Evolutionary conservation across 495 filamentous ascomycete species (phyloP).

Genomic region (Friedmanniomyces simplex): DNA sequence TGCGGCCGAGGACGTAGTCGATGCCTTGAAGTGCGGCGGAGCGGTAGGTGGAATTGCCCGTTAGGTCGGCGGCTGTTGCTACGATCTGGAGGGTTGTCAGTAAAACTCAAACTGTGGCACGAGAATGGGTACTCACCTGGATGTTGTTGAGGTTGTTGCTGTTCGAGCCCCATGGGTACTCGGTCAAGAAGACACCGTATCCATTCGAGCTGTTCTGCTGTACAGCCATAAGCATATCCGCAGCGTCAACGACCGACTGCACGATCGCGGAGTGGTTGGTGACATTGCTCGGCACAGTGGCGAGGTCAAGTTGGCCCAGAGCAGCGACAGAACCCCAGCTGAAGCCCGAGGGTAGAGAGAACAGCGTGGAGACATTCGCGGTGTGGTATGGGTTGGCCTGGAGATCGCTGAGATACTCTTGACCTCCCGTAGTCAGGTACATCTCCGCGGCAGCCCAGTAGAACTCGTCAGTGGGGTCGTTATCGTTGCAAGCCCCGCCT

Average conservation of each 20-base stretch:
- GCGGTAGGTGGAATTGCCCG: conserved; percentile 12
- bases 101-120: background rate
- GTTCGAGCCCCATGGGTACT: conserved; percentile 17
- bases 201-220: conserved; percentile 10
- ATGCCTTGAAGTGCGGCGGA: conserved; percentile 8
- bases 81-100: conserved; percentile 7
- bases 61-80: conserved; percentile 10
- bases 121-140: background rate
- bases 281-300: conserved; percentile 14
- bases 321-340: conserved; percentile 10
- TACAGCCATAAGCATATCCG: conserved; percentile 8
- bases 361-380: conserved; percentile 1
- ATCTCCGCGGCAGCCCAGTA: conserved; percentile 17
- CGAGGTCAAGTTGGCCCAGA: conserved; percentile 7
- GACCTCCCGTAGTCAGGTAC: conserved; percentile 11
- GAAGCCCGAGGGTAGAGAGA: conserved; percentile 12
- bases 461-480: conserved; percentile 15
- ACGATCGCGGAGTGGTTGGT: conserved; percentile 9
- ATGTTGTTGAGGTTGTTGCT: conserved; percentile 16
- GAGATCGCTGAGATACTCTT: conserved; percentile 5
- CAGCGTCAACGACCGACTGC: conserved; percentile 12
- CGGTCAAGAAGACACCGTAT: conserved; percentile 4
- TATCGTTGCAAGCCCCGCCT: too few relatives aligned
- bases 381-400: conserved; percentile 8
- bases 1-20: conserved; percentile 17